These are phyloP conservation scores for Chaetothyriales sp. DNA, from an alignment of 2,329 filamentous ascomycete genomes.

Conservation along the genomic window DNA sequence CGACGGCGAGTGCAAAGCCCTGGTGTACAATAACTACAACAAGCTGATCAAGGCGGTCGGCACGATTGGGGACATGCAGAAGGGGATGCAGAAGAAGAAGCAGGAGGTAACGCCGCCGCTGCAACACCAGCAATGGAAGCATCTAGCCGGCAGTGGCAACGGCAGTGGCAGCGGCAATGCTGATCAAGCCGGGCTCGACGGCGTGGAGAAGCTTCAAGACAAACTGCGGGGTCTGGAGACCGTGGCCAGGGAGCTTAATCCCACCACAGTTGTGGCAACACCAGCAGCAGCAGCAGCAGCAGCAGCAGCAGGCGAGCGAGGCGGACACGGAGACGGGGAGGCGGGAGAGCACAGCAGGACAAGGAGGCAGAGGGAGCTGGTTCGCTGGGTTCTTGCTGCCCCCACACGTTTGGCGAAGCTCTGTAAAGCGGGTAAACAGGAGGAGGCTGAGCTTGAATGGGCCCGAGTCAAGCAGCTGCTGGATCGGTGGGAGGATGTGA, in stretches of 20 bases:
- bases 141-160: conserved; percentile 15
- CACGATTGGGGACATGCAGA: conserved; percentile 62
- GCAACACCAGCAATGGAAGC: conserved; percentile 16
- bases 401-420: conserved; percentile 26
- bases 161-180: conserved; percentile 3
- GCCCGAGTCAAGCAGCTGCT: conserved; percentile 25
- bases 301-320: conserved; percentile 24
- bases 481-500: conserved; percentile 28
- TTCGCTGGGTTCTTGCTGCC: conserved; percentile 30
- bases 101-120: too few species aligned
- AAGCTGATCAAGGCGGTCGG: conserved; percentile 94
- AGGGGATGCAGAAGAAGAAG: conserved; percentile 30
- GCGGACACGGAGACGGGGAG: conserved; percentile 19
- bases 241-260: conserved; percentile 32
- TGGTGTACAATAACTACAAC: conserved; percentile 97
- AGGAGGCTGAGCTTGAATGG: conserved; percentile 30
- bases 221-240: conserved; percentile 26
- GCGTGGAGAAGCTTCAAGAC: conserved; percentile 10
- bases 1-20: conserved; percentile 87
- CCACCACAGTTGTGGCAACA: conserved; percentile 21
- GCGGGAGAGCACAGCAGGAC: conserved; percentile 17
- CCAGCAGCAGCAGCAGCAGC: too few species aligned
- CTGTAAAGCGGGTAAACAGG: conserved; percentile 24
- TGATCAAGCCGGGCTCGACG: conserved; percentile 5
- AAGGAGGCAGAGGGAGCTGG: conserved; percentile 26